Base-by-base conservation (phyloP, 2,329 filamentous ascomycete species). In the Pseudopyrenochaeta lycopersici region DNA sequence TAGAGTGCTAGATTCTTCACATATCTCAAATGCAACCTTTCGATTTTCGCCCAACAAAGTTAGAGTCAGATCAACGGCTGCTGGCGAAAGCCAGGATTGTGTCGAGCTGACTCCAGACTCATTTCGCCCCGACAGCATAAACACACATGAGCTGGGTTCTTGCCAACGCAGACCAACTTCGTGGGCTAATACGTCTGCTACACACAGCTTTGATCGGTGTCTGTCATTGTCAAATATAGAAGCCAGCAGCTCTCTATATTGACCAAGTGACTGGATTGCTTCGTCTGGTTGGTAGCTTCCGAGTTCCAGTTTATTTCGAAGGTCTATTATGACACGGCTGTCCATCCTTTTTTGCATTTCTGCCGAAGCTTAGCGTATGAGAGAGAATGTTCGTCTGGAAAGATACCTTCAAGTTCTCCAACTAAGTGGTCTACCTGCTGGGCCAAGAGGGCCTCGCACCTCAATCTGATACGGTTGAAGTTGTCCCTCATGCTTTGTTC, bases 41-140 rank as follows among this genome's bases (percentile, higher is more conserved):
- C 33, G 36, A 17, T 32, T 7, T 15, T 11, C 20, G 4, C 38
- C 14, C 1, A 52, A 32, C 20, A 48, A 40, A 10, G 36, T 49
- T 40, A 46, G 44, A 4, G 23, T 38, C 21, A 52, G 14, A 32
- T 56, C 49, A 5, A 49, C 53, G 15, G 49, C 49, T 4, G 45
- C 30, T 17, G 53, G 44, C 6, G 49, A 52, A 11, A 56, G 53
- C 53, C 49, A 56, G 5, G 53, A 56, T 27, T 49, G 30, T 9
- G 39, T 27, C 18, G 27, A 27, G 30, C 29, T 20, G 10, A 44
- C 46, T 9, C 53, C 45, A 12, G 11, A n/a, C 15, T 56, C 53
- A 21, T 52, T 52, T 7, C 18, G 15, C 1, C 53, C 53, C 29
- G 33, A 56, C 5, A 56, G 33, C 17, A 52, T 27, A 4, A 56